A percentile compares a stretch with the other conserved stretches of the same genome.
Evolutionary conservation across 805 yeast genomes (phyloP).

Genomic region (Lipomyces anomalus): DNA sequence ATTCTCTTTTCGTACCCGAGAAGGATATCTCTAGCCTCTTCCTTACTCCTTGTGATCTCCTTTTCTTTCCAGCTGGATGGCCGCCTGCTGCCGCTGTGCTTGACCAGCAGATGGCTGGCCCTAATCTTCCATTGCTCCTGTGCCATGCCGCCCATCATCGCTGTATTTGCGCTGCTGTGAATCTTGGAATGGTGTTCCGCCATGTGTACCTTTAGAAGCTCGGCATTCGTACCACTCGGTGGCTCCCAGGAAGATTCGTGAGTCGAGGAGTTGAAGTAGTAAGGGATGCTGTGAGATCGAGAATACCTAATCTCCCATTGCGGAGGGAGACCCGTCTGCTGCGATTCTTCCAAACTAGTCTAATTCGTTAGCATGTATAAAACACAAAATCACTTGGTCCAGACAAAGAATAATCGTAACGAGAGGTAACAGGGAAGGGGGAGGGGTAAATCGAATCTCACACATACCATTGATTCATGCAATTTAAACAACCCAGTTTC

Average conservation of each 20-base stretch:
- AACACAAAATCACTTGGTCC: too few relatives aligned
- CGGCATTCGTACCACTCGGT: slow-evolving; percentile 73
- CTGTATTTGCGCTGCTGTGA: slow-evolving; percentile 23
- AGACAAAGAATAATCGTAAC: background rate
- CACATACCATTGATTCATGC: background rate
- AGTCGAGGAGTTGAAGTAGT: slow-evolving; percentile 66
- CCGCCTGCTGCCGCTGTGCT: slow-evolving; percentile 76
- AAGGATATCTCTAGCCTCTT: slow-evolving; percentile 65
- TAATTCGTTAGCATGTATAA: too few relatives aligned
- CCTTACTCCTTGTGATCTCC: slow-evolving; percentile 69
- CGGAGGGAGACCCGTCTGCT: slow-evolving; percentile 68
- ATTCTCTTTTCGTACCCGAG: slow-evolving; percentile 53
- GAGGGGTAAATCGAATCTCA: background rate
- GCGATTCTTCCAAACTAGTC: background rate
- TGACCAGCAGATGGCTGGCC: slow-evolving; percentile 75
- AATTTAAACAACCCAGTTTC: background rate
- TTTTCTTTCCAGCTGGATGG: slow-evolving; percentile 89
- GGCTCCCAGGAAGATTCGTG: slow-evolving; percentile 84
- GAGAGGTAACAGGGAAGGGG: background rate
- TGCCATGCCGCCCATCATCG: slow-evolving; percentile 5
- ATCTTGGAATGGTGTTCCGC: slow-evolving; percentile 33
- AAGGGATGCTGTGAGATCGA: slow-evolving; percentile 75
- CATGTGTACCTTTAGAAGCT: slow-evolving; percentile 52
- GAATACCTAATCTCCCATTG: slow-evolving; percentile 81
- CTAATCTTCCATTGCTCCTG: slow-evolving; percentile 48